Conservation (phyloP, 2,329 filamentous ascomycete genomes). For the Phaeomoniella chlamydospora region DNA sequence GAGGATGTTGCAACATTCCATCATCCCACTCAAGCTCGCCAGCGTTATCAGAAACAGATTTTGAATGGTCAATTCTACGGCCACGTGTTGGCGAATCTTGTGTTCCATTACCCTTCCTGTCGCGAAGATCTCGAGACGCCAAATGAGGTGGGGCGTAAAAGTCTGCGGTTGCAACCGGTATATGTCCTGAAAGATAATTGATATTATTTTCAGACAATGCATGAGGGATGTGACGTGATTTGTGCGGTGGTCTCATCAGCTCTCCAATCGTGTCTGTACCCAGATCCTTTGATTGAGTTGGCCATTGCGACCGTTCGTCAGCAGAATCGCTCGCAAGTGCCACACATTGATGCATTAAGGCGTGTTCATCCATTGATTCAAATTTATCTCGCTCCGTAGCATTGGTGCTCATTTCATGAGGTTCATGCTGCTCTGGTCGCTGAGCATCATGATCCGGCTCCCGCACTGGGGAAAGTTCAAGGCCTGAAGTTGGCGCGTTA, state of each 20-base stretch:
- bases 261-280: too few species aligned
- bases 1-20: slow-evolving; percentile 6
- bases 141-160: not conserved
- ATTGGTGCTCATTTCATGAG: too few species aligned
- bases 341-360: too few species aligned
- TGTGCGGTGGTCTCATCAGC: not conserved
- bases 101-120: too few species aligned
- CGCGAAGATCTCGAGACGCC: too few species aligned
- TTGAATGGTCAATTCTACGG: slow-evolving; percentile 3
- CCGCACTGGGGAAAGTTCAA: not conserved
- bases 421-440: too few species aligned
- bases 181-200: not conserved
- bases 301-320: too few species aligned
- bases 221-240: not conserved
- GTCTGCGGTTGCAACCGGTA: not conserved
- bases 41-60: slow-evolving; percentile 10
- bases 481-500: not conserved
- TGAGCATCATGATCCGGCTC: not conserved
- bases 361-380: too few species aligned
- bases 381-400: too few species aligned
- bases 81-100: slow-evolving; percentile 3
- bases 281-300: too few species aligned
- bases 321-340: too few species aligned
- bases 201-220: not conserved
- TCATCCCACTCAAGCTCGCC: slow-evolving; percentile 8